Evolutionary conservation across 306 rosid genomes (phyloP).

Genomic region (Quercus engelmannii): DNA sequence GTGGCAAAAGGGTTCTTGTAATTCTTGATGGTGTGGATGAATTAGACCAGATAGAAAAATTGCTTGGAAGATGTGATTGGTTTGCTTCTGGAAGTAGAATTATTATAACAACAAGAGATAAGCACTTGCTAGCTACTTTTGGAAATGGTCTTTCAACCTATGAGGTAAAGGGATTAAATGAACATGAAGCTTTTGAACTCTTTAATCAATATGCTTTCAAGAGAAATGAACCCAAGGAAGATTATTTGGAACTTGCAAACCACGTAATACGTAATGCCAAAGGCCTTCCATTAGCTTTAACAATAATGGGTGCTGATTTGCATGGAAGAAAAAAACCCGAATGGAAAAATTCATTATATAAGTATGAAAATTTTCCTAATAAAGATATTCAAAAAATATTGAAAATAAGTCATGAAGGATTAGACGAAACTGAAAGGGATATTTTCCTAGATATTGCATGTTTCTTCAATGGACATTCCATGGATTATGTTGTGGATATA

Average conservation of each 20-base stretch:
- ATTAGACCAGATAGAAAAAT: neutral
- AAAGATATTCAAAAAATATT: neutral
- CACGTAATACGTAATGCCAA: neutral
- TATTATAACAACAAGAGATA: neutral
- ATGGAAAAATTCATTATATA: neutral
- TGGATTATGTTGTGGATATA: neutral
- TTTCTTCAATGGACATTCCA: neutral
- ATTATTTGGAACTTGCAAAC: neutral
- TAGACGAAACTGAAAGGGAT: too few relatives aligned
- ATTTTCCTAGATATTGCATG: slow-evolving; percentile 4
- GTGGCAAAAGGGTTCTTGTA: neutral
- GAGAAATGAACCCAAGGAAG: neutral
- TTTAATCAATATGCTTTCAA: neutral
- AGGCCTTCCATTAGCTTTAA: neutral
- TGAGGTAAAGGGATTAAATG: neutral
- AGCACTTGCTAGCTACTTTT: neutral
- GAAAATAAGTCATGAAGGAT: too few relatives aligned
- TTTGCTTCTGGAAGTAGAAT: neutral
- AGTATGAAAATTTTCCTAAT: neutral
- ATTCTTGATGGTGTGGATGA: neutral
- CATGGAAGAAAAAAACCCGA: neutral
- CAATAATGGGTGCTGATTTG: neutral
- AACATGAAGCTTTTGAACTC: neutral
- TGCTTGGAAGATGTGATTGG: neutral
- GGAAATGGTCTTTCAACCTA: neutral